Percentiles rank a stretch among this genome's conserved stretches.
Evolutionary conservation across 2,329 filamentous ascomycete genomes (phyloP).

Genomic region (Fonsecaea multimorphosa): DNA sequence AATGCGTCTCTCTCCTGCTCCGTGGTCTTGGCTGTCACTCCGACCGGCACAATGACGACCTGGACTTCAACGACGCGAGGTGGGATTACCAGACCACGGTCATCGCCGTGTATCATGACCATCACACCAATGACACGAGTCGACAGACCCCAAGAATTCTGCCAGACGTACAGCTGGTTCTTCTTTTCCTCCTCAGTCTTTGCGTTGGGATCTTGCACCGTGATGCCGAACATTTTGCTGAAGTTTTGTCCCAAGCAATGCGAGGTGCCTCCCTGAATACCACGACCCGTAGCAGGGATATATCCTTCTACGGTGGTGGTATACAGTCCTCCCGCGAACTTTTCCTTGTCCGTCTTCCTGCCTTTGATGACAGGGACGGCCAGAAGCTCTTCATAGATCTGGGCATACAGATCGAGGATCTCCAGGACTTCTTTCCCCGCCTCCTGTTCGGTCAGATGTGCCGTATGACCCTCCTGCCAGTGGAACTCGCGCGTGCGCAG

Average conservation of each 20-base stretch:
- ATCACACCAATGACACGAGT: slow-evolving; percentile 98
- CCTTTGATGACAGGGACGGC: slow-evolving; percentile 95
- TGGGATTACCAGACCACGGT: slow-evolving; percentile 92
- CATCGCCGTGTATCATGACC: slow-evolving; percentile 97
- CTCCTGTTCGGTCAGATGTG: slow-evolving; percentile 81
- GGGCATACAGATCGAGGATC: slow-evolving; percentile 91
- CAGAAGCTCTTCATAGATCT: slow-evolving; percentile 89
- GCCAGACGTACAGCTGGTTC: slow-evolving; percentile 82
- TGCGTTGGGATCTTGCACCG: slow-evolving; percentile 83
- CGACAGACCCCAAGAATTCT: slow-evolving; percentile 98
- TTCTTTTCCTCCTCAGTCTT: slow-evolving; percentile 73
- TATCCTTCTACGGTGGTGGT: slow-evolving; percentile 97
- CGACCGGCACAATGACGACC: slow-evolving; percentile 86
- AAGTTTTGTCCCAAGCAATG: slow-evolving; percentile 98
- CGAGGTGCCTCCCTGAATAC: slow-evolving; percentile 94
- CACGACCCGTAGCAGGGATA: slow-evolving; percentile 91
- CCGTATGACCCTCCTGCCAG: slow-evolving; percentile 97
- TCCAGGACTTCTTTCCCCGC: slow-evolving; percentile 86
- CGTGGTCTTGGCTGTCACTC: slow-evolving; percentile 84
- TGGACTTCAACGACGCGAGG: slow-evolving; percentile 88
- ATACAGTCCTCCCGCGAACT: slow-evolving; percentile 95
- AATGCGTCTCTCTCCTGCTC: slow-evolving; percentile 79
- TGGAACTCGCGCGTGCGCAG: slow-evolving; percentile 92
- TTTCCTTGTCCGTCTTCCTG: slow-evolving; percentile 95
- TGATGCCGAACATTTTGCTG: slow-evolving; percentile 99